These are phyloP conservation scores for Geranomyces michiganensis DNA, from an alignment of 192 early-diverging fungal genomes.

Conservation along the genomic window DNA sequence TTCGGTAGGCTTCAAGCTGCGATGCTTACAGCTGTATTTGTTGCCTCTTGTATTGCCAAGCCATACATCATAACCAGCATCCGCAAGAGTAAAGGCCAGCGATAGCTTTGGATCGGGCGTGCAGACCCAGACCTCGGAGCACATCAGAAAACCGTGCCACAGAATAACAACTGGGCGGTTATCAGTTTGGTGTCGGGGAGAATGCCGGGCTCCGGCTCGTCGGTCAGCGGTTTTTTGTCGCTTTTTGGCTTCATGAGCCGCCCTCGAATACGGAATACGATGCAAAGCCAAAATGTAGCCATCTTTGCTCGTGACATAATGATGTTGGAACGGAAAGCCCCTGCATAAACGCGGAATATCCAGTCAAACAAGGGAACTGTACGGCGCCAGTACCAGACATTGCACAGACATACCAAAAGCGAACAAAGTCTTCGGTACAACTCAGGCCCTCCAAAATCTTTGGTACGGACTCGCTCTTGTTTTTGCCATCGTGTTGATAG, in stretches of 20 bases:
- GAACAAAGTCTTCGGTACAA: slow-evolving; percentile 49
- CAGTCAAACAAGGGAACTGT: background rate
- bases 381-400: background rate
- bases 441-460: slow-evolving; percentile 45
- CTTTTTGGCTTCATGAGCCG: slow-evolving; percentile 25
- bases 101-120: slow-evolving; percentile 72
- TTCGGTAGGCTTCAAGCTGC: slow-evolving; percentile 64
- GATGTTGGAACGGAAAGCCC: slow-evolving; percentile 83
- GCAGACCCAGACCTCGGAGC: slow-evolving; percentile 90
- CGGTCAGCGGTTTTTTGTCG: slow-evolving; percentile 19
- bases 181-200: slow-evolving; percentile 8
- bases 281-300: slow-evolving; percentile 84
- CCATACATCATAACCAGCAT: slow-evolving; percentile 93
- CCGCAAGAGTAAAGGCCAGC: slow-evolving; percentile 82
- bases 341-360: slow-evolving; percentile 43
- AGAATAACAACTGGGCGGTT: slow-evolving; percentile 85
- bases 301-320: slow-evolving; percentile 82
- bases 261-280: slow-evolving; percentile 64
- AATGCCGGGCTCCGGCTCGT: background rate
- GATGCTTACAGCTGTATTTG: slow-evolving; percentile 90
- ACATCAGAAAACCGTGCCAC: slow-evolving; percentile 94
- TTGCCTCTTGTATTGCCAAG: slow-evolving; percentile 92
- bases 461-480: slow-evolving; percentile 27
- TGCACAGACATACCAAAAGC: slow-evolving; percentile 46
- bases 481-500: background rate